phyloP scores from a whole-genome alignment of 2,329 filamentous ascomycete species.

The Truncatella angustata region DNA sequence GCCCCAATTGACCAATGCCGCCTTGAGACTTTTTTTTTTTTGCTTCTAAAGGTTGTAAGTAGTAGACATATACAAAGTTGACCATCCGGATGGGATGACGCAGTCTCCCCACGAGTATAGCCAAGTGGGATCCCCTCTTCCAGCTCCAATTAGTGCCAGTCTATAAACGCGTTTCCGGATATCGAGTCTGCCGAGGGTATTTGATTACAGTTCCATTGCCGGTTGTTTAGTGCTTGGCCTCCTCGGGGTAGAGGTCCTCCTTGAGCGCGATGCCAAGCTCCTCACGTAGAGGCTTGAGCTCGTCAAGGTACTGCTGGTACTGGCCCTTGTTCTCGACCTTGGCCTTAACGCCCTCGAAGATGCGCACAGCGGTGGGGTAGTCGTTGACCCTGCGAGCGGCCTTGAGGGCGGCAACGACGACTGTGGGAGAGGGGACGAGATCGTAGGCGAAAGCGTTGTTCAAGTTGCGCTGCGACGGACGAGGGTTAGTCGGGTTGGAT shows the following conservation, averaged over 20 bases:
- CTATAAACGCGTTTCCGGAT: neutral
- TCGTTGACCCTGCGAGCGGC: constrained; percentile 96
- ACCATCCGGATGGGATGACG: constrained; percentile 6
- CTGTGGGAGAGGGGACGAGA: constrained; percentile 90
- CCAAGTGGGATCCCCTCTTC: constrained; percentile 2
- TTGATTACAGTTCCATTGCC: neutral
- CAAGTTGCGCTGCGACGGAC: constrained; percentile 48
- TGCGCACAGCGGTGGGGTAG: constrained; percentile 94
- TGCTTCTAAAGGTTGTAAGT: constrained; percentile 15
- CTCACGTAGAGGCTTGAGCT: constrained; percentile 89
- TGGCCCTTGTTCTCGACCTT: constrained; percentile 99
- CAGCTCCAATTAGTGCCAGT: constrained; percentile 3
- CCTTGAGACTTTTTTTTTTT: constrained; percentile 10
- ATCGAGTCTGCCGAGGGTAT: constrained; percentile 5
- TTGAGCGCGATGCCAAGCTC: constrained; percentile 90
- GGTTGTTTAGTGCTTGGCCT: constrained; percentile 38
- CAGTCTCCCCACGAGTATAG: constrained; percentile 3
- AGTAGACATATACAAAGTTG: constrained; percentile 17
- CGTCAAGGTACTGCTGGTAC: constrained; percentile 93
- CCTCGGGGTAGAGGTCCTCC: constrained; percentile 85
- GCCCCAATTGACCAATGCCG: neutral
- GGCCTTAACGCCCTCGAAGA: constrained; percentile 99
- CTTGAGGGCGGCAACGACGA: constrained; percentile 87
- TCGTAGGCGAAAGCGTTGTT: constrained; percentile 99
- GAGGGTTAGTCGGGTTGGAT: too few relatives aligned